Conservation (phyloP, 148 eudicot genomes). For the Salicornia ramosissima region DNA sequence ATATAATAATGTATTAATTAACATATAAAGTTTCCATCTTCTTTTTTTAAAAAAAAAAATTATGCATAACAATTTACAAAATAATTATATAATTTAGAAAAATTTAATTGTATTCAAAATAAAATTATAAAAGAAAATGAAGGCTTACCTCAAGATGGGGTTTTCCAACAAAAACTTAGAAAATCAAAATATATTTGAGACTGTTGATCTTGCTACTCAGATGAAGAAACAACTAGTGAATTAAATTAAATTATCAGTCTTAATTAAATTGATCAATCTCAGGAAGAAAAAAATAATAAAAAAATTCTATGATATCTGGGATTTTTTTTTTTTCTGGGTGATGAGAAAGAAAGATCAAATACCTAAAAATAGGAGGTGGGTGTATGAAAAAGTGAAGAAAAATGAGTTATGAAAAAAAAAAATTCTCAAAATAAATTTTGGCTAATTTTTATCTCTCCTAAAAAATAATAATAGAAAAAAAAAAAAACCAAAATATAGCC, state of each 20-base stretch:
- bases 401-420: conserved; percentile 3
- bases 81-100: too few relatives aligned
- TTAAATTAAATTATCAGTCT: conserved; percentile 26
- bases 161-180: conserved; percentile 8
- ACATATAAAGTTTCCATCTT: too few relatives aligned
- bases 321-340: not conserved
- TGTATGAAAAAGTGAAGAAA: conserved; percentile 8
- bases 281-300: too few relatives aligned
- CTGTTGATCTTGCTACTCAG: conserved; percentile 21
- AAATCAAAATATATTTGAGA: not conserved
- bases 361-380: conserved; percentile 22
- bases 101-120: too few relatives aligned
- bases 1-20: too few relatives aligned
- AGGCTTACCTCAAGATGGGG: conserved; percentile 14
- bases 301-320: not conserved
- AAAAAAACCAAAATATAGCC: conserved; percentile 7
- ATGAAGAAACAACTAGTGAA: conserved; percentile 6
- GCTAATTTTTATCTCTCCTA: conserved; percentile 8
- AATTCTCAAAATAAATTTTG: not conserved
- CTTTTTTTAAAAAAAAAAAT: too few relatives aligned
- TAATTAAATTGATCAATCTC: not conserved
- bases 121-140: too few relatives aligned
- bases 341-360: conserved; percentile 8
- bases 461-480: too few relatives aligned
- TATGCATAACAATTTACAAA: too few relatives aligned